Conservation (phyloP, 495 filamentous ascomycete genomes). For the Podospora bellae-mahoneyi region DNA sequence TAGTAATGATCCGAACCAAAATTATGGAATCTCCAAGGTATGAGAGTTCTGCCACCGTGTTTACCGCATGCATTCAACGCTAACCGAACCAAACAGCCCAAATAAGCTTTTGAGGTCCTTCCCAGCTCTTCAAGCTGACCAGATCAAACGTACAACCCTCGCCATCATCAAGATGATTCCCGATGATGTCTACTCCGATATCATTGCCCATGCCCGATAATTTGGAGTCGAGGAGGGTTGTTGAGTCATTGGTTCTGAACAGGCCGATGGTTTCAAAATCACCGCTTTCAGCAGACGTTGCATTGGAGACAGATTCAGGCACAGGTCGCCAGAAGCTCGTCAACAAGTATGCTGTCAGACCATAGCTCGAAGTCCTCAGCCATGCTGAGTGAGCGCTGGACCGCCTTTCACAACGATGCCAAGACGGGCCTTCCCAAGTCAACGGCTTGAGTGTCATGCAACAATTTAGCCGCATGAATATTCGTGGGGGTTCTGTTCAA, state of each 20-base stretch:
- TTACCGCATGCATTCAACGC: conserved; percentile 5
- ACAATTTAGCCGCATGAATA: neutral
- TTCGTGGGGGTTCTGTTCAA: neutral
- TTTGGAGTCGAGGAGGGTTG: neutral
- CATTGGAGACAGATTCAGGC: neutral
- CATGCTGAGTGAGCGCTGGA: neutral
- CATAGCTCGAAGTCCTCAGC: neutral
- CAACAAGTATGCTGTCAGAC: neutral
- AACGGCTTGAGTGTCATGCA: neutral
- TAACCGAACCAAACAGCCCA: conserved; percentile 54
- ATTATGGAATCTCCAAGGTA: conserved; percentile 82
- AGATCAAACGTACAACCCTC: conserved; percentile 75
- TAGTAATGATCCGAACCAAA: conserved; percentile 80
- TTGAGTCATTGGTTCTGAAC: neutral
- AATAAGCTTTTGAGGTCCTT: conserved; percentile 90
- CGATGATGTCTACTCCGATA: conserved; percentile 80
- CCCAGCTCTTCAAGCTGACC: conserved; percentile 74
- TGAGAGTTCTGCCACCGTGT: conserved; percentile 20
- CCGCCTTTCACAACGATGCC: neutral
- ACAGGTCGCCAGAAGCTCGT: neutral
- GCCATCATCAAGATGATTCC: conserved; percentile 81
- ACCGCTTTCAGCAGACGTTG: neutral
- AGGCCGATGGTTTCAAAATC: neutral
- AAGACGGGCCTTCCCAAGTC: neutral
- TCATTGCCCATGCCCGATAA: conserved; percentile 80